Percentiles rank a stretch among this genome's conserved stretches.
These are phyloP conservation scores for Mitragyna speciosa DNA, from an alignment of 257 asterid genomes.

Conservation along the genomic window DNA sequence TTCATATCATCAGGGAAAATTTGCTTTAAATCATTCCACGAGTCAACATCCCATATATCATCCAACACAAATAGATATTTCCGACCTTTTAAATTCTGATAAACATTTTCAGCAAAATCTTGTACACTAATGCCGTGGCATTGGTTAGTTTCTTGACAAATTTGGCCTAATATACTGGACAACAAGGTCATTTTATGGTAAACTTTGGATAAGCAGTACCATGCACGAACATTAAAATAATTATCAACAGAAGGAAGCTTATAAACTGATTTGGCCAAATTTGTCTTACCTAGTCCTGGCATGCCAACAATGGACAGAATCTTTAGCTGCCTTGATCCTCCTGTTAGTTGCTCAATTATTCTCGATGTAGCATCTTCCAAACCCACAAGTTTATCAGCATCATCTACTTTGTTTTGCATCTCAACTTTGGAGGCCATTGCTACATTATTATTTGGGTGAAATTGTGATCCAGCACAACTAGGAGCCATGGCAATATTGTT, in stretches of 20 bases:
- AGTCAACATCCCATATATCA: background rate
- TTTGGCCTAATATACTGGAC: background rate
- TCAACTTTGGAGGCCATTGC: background rate
- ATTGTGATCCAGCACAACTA: background rate
- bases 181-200: background rate
- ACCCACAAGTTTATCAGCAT: background rate
- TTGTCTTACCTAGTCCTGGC: background rate
- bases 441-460: background rate
- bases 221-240: background rate
- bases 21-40: background rate
- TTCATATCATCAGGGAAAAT: background rate
- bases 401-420: background rate
- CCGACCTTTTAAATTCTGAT: background rate
- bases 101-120: background rate
- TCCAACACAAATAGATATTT: background rate
- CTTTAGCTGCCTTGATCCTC: background rate
- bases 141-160: background rate
- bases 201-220: background rate
- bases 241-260: background rate
- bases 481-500: background rate
- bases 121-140: background rate
- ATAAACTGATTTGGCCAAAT: background rate
- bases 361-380: background rate
- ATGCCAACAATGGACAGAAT: background rate
- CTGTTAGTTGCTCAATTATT: background rate